Percentiles rank a stretch among this genome's conserved stretches.
Evolutionary conservation across 148 eudicot genomes (phyloP).

Genomic region (Camellia sinensis): DNA sequence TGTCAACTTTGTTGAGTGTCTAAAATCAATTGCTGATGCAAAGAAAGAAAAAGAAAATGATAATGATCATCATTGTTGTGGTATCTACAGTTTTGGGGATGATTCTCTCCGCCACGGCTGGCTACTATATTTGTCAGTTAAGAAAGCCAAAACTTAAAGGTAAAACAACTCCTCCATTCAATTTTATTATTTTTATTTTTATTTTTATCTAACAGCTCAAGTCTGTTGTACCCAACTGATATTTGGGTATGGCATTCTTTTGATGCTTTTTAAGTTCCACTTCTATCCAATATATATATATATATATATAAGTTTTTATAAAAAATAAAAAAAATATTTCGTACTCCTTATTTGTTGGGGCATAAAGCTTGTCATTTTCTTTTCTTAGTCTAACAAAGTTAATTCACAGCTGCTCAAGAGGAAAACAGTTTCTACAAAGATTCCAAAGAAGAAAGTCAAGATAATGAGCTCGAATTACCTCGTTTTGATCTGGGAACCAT

Average conservation of each 20-base stretch:
- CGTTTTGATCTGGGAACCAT: constrained; percentile 20
- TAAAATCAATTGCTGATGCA: constrained; percentile 19
- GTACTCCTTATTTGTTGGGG: background rate
- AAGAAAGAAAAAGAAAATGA: constrained; percentile 12
- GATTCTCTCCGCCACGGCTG: constrained; percentile 16
- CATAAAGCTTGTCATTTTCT: background rate
- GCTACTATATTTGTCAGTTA: constrained; percentile 20
- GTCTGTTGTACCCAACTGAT: background rate
- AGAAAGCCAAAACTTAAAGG: constrained; percentile 23
- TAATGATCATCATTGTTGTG: background rate
- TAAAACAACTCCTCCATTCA: background rate
- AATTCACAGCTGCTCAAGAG: constrained; percentile 13
- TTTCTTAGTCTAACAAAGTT: background rate
- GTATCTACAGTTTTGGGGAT: constrained; percentile 21
- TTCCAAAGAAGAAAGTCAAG: constrained; percentile 10
- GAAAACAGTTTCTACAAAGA: constrained; percentile 16
- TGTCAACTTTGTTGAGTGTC: constrained; percentile 1
- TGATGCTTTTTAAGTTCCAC: too few relatives aligned
- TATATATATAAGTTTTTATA: too few relatives aligned
- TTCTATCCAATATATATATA: too few relatives aligned
- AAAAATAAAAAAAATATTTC: too few relatives aligned
- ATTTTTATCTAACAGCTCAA: background rate
- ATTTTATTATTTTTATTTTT: background rate
- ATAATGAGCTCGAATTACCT: constrained; percentile 25
- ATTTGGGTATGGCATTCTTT: background rate